These are phyloP conservation scores for Craterostigma plantagineum DNA, from an alignment of 257 asterid genomes.

Conservation along the genomic window DNA sequence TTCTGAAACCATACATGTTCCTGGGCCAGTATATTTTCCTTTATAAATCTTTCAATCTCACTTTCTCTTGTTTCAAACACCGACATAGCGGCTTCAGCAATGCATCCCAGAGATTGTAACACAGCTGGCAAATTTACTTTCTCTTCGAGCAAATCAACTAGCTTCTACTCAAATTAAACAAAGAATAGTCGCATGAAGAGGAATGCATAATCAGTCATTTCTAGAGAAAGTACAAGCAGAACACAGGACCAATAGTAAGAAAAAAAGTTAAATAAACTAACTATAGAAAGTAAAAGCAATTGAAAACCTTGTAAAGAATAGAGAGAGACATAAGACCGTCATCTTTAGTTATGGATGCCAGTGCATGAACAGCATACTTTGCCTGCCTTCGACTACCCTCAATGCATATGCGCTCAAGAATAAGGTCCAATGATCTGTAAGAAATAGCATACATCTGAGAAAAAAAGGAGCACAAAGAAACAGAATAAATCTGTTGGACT, in stretches of 20 bases:
- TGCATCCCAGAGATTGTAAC: slow-evolving; percentile 93
- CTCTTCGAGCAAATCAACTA: slow-evolving; percentile 90
- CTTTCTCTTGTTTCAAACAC: slow-evolving; percentile 93
- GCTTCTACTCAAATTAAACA: slow-evolving; percentile 38
- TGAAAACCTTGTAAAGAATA: slow-evolving; percentile 84
- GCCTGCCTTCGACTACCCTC: slow-evolving; percentile 99
- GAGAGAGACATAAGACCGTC: slow-evolving; percentile 98
- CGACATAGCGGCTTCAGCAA: slow-evolving; percentile 96
- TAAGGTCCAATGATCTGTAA: slow-evolving; percentile 79
- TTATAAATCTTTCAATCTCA: slow-evolving; percentile 70
- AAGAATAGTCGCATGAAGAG: background rate
- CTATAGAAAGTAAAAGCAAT: slow-evolving; percentile 2
- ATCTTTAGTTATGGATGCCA: slow-evolving; percentile 92
- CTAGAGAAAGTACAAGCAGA: background rate
- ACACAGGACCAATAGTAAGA: slow-evolving; percentile 1
- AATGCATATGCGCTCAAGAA: slow-evolving; percentile 92
- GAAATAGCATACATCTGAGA: slow-evolving; percentile 7
- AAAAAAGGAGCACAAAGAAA: background rate
- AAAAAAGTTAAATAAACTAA: background rate
- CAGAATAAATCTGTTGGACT: slow-evolving; percentile 8
- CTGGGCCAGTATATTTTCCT: slow-evolving; percentile 50
- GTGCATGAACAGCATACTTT: slow-evolving; percentile 94
- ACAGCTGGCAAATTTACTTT: slow-evolving; percentile 89
- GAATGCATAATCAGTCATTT: slow-evolving; percentile 7
- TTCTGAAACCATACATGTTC: slow-evolving; percentile 44